Base-by-base conservation (phyloP, 176 grass and related monocot genomes). In the Chloris gayana region DNA sequence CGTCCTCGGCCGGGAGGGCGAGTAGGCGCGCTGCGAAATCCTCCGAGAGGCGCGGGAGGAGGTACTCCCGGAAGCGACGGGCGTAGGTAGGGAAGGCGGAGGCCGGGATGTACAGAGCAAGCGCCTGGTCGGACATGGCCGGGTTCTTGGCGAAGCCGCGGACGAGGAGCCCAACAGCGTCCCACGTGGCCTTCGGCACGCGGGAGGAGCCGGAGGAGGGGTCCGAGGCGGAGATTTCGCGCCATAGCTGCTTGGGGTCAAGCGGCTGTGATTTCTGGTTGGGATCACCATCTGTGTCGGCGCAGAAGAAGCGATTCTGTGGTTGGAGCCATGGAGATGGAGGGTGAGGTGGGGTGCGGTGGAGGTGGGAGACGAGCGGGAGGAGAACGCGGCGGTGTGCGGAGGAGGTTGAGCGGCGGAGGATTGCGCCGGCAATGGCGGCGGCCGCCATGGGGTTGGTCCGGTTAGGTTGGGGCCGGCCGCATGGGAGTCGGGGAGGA, bases 101-200 rank as follows among this genome's bases (percentile, higher is more conserved):
- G 45, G 88, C 66, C 4, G 92, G 84, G 67, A 98, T 71, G 90
- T 98, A 98, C 54, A 95, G 75, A 18, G 92, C 90, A n/a, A 98
- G 88, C 62, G 86, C 86, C 62, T 98, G 95, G 61, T 95, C 90
- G 45, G 87, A 88, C 37, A 88, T 91, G 84, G 88, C 88, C 11
- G 92, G 84, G 14, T 89, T 87, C 49, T 89, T 89, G 60, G 83
- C 80, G 78, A 98, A 98, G 74, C 73, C 66, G 70, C 88, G 92
- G 64, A 92, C 64, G 59, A 95, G 72, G 29, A 14, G 17, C 30
- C 69, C 17, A 19, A 91, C 66, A 30, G 86, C 31, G 60, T 93
- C 88, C 88, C 92, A 89, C 58, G 84, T 81, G 59, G 85, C 70
- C 77, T 93, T 93, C 5, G 70, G 71, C 46, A 89, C 84, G 34